Evolutionary conservation across 164 flowering plant species (phyloP).

Genomic region (Aristolochia californica): DNA sequence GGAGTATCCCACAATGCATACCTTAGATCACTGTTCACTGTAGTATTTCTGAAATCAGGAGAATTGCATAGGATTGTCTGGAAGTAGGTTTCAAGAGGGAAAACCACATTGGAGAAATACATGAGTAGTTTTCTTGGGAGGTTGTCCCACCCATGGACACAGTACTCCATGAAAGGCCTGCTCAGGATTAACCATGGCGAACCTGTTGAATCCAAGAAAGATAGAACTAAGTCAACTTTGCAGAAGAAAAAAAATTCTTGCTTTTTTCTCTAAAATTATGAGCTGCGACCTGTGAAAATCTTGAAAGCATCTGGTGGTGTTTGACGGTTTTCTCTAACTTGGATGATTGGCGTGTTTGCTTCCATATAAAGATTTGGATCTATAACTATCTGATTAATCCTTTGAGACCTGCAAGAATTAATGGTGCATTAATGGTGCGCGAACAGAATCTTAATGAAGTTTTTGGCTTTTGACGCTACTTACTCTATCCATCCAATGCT

Average conservation of each 20-base stretch:
- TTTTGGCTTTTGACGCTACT: conserved; percentile 6
- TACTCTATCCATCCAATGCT: conserved; percentile 23
- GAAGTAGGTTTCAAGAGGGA: conserved; percentile 38
- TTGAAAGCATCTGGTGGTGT: conserved; percentile 35
- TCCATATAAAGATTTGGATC: conserved; percentile 25
- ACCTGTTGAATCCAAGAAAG: conserved; percentile 16
- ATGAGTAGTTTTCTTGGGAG: conserved; percentile 40
- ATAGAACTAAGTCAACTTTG: neutral
- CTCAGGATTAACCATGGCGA: conserved; percentile 38
- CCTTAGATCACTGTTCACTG: conserved; percentile 24
- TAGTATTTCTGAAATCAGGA: conserved; percentile 31
- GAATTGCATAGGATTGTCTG: conserved; percentile 48
- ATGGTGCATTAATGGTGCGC: neutral
- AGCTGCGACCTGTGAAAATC: conserved; percentile 29
- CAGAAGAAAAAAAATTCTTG: neutral
- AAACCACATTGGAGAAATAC: conserved; percentile 33
- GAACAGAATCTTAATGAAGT: neutral
- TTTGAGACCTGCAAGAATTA: conserved; percentile 19
- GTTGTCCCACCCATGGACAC: conserved; percentile 44
- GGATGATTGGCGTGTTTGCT: conserved; percentile 14
- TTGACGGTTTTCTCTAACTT: conserved; percentile 21
- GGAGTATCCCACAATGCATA: conserved; percentile 12
- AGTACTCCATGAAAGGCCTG: conserved; percentile 35
- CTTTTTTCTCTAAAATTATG: neutral
- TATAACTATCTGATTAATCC: conserved; percentile 18